phyloP scores from a whole-genome alignment of 768 basidiomycete species.

The Gloeostereum incarnatum region DNA sequence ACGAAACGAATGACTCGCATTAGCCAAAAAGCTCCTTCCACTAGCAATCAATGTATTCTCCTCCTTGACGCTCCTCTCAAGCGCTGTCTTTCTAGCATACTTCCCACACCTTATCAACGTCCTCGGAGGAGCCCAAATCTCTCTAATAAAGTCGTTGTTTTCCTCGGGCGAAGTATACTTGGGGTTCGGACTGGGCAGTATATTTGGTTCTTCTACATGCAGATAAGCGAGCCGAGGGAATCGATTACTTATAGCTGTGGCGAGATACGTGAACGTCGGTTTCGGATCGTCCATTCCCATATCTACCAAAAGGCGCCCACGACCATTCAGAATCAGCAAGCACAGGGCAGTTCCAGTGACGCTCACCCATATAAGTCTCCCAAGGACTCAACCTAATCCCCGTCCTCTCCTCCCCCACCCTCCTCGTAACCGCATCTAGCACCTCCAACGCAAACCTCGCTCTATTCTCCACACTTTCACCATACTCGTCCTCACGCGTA shows the following conservation, averaged over 20 bases:
- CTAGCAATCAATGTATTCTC: constrained; percentile 25
- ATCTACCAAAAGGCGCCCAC: constrained; percentile 14
- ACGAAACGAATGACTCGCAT: constrained; percentile 21
- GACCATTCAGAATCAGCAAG: constrained; percentile 14
- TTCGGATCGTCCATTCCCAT: constrained; percentile 31
- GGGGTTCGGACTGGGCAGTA: too few species aligned
- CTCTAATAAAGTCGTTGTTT: background rate
- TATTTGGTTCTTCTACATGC: constrained; percentile 25
- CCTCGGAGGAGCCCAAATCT: constrained; percentile 17
- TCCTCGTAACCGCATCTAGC: constrained; percentile 22
- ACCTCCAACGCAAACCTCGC: constrained; percentile 33
- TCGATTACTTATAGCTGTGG: constrained; percentile 18
- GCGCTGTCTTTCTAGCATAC: constrained; percentile 17
- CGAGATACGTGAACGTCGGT: constrained; percentile 30
- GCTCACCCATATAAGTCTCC: constrained; percentile 15
- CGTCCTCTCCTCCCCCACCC: constrained; percentile 29
- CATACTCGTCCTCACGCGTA: constrained; percentile 39
- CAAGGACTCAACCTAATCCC: constrained; percentile 33
- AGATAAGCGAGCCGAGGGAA: constrained; percentile 30
- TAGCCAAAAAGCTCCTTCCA: constrained; percentile 22
- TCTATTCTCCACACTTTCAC: constrained; percentile 37
- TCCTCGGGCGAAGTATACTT: background rate
- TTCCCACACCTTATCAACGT: constrained; percentile 15
- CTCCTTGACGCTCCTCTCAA: constrained; percentile 17
- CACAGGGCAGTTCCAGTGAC: constrained; percentile 6